Evolutionary conservation across 148 eudicot species (phyloP), one percentile per base, ranked within the genome.

Genomic region (Nepenthes gracilis): DNA sequence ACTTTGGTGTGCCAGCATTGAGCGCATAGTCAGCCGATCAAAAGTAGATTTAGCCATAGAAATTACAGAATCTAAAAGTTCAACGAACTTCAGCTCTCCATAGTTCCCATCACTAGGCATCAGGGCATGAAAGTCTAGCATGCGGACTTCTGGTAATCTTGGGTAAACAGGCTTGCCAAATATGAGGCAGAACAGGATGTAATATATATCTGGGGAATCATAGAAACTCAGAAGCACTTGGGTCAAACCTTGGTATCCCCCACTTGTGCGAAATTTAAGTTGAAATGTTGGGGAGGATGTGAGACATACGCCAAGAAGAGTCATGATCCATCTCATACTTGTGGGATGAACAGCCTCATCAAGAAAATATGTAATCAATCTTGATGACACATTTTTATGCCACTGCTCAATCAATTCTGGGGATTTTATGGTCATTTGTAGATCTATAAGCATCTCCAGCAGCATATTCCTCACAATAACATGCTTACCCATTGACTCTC

Each of bases 251-350:
- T 87, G 97, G 77, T 89, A 89, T 43, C 96, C 97, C 40, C 90
- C 95, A 85, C 88, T 85, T 2, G 87, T 72, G 55, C 95, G 92
- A 75, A 94, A 94, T 60, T 81, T 89, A 35, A 84, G 86, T 47
- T 95, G 83, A 80, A 94, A 94, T 43, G 93, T 85, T 43, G 95
- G 97, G 53, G 97, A 94, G 50, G 95, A 86, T 54, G 88, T 81
- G 65, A 94, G 97, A 74, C 90, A 89, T 67, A 94, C 99, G 59
- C 99, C 99, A 58, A 94, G 90, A 74, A 94, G 91, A 57, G 97
- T 94, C 95, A 89, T 89, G 68, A 94, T 78, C 99, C 97, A 94
- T 64, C 99, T 86, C 97, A 94, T 94, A 74, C 97, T 94, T 55
- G 99, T 78, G 55, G 99, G 97, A 72, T 94, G 99, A 78, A 94